Evolutionary conservation across 768 basidiomycete species (phyloP).

Genomic region (Boletus sp.): DNA sequence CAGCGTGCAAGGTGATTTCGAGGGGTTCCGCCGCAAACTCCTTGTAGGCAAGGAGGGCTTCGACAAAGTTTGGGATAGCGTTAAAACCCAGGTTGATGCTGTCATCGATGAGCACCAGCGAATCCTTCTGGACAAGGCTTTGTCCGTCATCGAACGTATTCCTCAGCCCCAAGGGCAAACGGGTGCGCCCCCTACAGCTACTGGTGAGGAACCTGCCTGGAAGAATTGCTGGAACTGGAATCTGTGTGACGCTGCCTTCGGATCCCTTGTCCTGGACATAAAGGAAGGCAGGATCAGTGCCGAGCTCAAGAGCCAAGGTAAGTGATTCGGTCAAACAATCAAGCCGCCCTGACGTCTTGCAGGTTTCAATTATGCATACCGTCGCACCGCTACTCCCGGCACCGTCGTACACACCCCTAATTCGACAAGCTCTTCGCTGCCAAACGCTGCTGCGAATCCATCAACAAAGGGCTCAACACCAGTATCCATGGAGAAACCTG

Average conservation of each 20-base stretch:
- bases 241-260: constrained; percentile 92
- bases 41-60: constrained; percentile 75
- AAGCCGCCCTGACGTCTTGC: constrained; percentile 5
- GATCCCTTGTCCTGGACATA: constrained; percentile 82
- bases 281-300: constrained; percentile 91
- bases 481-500: constrained; percentile 36
- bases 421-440: constrained; percentile 53
- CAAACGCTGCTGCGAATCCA: constrained; percentile 34
- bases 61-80: constrained; percentile 92
- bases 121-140: constrained; percentile 82
- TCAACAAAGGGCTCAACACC: constrained; percentile 36
- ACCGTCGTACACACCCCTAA: constrained; percentile 58
- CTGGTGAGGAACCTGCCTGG: constrained; percentile 90
- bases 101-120: constrained; percentile 92
- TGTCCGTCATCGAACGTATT: constrained; percentile 79
- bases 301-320: constrained; percentile 91
- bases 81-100: constrained; percentile 85
- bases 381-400: constrained; percentile 60
- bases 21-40: constrained; percentile 83
- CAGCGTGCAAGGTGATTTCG: constrained; percentile 86
- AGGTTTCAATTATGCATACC: constrained; percentile 98
- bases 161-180: constrained; percentile 50
- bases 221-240: constrained; percentile 99
- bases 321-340: constrained; percentile 16
- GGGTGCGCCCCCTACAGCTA: constrained; percentile 43